phyloP scores from a whole-genome alignment of 805 yeast species.

The Candida qinlingensis region DNA sequence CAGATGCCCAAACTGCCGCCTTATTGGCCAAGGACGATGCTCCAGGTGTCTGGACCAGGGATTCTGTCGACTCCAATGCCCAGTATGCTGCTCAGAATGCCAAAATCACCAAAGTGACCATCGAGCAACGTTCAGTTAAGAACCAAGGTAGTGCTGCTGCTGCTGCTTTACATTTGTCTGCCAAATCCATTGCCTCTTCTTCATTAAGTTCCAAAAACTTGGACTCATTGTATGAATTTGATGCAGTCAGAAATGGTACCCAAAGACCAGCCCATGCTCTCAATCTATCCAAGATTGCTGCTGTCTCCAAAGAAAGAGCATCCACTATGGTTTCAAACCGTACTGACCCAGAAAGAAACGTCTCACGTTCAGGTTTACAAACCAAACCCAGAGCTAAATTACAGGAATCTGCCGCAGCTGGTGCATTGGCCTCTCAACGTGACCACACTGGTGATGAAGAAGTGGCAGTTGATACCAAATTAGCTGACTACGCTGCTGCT shows the following conservation, averaged over 20 bases:
- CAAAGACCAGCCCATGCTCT: slow-evolving; percentile 32
- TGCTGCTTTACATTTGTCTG: slow-evolving; percentile 25
- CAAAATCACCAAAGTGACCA: slow-evolving; percentile 2
- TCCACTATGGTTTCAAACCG: slow-evolving; percentile 25
- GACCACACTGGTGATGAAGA: background rate
- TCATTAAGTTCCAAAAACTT: slow-evolving; percentile 32
- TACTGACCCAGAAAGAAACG: slow-evolving; percentile 24
- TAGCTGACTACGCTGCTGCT: slow-evolving; percentile 4
- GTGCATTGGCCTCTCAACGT: slow-evolving; percentile 28
- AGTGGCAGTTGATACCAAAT: background rate
- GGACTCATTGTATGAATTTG: slow-evolving; percentile 38
- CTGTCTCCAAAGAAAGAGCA: slow-evolving; percentile 40
- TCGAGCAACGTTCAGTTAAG: slow-evolving; percentile 1
- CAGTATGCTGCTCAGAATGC: slow-evolving; percentile 38
- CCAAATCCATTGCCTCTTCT: slow-evolving; percentile 33
- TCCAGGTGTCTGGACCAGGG: slow-evolving; percentile 46
- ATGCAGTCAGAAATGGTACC: slow-evolving; percentile 36
- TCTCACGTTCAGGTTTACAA: slow-evolving; percentile 34
- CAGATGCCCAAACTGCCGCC: slow-evolving; percentile 69
- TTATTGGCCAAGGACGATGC: slow-evolving; percentile 40
- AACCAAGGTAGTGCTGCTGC: slow-evolving; percentile 17
- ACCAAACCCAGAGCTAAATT: slow-evolving; percentile 29
- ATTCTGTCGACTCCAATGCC: slow-evolving; percentile 44
- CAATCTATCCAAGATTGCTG: slow-evolving; percentile 46
- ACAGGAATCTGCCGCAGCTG: slow-evolving; percentile 46